Conservation (phyloP, 345 rosid genomes). For the Capsella bursapastoris region DNA sequence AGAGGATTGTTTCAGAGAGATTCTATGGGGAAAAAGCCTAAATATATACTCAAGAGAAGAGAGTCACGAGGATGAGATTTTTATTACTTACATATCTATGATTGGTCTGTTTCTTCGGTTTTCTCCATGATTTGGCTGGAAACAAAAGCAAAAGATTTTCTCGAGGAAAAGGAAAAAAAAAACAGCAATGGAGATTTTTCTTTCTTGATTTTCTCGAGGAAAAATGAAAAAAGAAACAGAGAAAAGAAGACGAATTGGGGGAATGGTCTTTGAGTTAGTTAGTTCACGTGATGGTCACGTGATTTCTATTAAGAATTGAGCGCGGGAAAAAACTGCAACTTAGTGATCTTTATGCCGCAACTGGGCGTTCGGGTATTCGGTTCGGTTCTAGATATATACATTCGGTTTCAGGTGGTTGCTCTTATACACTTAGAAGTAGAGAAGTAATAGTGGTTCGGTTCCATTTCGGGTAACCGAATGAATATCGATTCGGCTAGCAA, state of each 20-base stretch:
- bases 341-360: background rate
- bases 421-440: too few species aligned
- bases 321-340: background rate
- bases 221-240: too few species aligned
- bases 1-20: background rate
- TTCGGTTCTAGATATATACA: too few species aligned
- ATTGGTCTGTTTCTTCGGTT: background rate
- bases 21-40: background rate
- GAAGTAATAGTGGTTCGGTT: too few species aligned
- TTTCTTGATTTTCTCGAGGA: too few species aligned
- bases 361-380: too few species aligned
- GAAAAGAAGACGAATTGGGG: too few species aligned
- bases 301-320: background rate
- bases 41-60: background rate
- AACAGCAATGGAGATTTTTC: background rate
- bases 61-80: background rate
- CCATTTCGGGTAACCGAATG: too few species aligned
- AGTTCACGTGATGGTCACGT: background rate
- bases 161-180: background rate
- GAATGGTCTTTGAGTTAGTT: too few species aligned
- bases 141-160: background rate
- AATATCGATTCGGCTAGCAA: too few species aligned
- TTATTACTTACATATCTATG: background rate
- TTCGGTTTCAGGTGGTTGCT: too few species aligned
- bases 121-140: background rate